Conservation (phyloP, 257 asterid genomes). For the Jasminum sambac region DNA sequence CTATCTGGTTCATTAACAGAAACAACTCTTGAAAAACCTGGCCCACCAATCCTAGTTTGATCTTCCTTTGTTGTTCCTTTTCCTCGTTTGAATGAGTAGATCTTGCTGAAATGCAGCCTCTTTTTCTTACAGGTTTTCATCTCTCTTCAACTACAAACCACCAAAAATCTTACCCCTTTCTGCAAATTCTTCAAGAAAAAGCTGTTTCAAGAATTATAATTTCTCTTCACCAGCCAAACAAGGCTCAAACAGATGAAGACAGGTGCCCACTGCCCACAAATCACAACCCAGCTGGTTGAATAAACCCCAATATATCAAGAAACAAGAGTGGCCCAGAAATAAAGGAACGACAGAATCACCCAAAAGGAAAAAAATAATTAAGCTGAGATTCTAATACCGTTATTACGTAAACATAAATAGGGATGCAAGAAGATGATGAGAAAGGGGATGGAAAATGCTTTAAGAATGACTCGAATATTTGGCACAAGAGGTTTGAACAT, state of each 20-base stretch:
- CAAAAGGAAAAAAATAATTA: not conserved
- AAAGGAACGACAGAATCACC: conserved; percentile 5
- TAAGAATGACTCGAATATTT: conserved; percentile 40
- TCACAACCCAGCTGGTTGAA: not conserved
- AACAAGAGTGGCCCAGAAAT: conserved; percentile 20
- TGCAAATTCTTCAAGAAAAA: conserved; percentile 1
- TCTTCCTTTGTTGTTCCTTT: conserved; percentile 48
- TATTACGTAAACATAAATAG: conserved; percentile 3
- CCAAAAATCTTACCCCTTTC: not conserved
- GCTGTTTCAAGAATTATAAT: conserved; percentile 2
- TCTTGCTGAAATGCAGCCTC: conserved; percentile 71
- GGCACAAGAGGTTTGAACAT: conserved; percentile 68
- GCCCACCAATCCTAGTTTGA: conserved; percentile 78
- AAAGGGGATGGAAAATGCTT: conserved; percentile 12
- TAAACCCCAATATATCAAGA: conserved; percentile 31
- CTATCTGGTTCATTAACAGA: conserved; percentile 67
- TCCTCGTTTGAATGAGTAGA: conserved; percentile 73
- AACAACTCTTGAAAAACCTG: conserved; percentile 89
- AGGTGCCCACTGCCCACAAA: not conserved
- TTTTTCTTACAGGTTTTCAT: conserved; percentile 48
- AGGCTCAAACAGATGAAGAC: not conserved
- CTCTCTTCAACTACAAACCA: not conserved
- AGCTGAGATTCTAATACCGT: conserved; percentile 20
- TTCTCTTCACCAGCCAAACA: conserved; percentile 20
- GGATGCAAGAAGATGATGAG: not conserved